phyloP scores from a whole-genome alignment of 2,329 filamentous ascomycete genomes.

The Ilyonectria destructans region DNA sequence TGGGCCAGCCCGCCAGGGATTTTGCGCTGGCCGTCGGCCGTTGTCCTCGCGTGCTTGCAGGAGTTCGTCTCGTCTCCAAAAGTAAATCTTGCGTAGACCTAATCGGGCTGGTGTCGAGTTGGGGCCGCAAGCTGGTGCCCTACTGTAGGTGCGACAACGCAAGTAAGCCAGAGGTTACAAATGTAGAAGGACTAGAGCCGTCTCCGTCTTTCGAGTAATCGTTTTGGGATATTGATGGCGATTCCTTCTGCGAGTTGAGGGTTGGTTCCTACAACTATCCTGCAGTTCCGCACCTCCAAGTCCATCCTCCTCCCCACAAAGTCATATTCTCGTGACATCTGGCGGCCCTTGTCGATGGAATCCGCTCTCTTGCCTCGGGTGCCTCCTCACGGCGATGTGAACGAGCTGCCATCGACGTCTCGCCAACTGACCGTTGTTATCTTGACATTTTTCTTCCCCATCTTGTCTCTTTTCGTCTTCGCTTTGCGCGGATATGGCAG shows the following conservation, averaged over 20 bases:
- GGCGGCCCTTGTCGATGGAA: slow-evolving; percentile 19
- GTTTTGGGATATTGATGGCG: not conserved
- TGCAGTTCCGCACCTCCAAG: not conserved
- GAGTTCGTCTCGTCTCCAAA: slow-evolving; percentile 13
- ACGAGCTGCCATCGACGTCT: slow-evolving; percentile 20
- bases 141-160: slow-evolving; percentile 4
- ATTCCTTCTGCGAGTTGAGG: not conserved
- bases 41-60: slow-evolving; percentile 5
- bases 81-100: not conserved
- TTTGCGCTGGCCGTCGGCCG: not conserved
- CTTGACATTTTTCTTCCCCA: slow-evolving; percentile 31
- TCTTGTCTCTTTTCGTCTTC: slow-evolving; percentile 23
- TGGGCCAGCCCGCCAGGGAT: not conserved
- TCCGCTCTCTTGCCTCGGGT: slow-evolving; percentile 22
- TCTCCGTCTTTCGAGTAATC: not conserved
- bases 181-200: not conserved
- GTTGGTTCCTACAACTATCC: slow-evolving; percentile 21
- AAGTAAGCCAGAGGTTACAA: slow-evolving; percentile 2
- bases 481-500: slow-evolving; percentile 29
- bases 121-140: not conserved
- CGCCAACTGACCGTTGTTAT: slow-evolving; percentile 26
- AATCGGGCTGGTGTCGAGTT: not conserved
- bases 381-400: slow-evolving; percentile 24
- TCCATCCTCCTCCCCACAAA: not conserved
- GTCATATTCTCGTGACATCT: not conserved